Percentiles rank a stretch among this genome's conserved stretches.
These are phyloP conservation scores for Exophiala lecanii-corni DNA, from an alignment of 2,329 filamentous ascomycete species.

Conservation along the genomic window DNA sequence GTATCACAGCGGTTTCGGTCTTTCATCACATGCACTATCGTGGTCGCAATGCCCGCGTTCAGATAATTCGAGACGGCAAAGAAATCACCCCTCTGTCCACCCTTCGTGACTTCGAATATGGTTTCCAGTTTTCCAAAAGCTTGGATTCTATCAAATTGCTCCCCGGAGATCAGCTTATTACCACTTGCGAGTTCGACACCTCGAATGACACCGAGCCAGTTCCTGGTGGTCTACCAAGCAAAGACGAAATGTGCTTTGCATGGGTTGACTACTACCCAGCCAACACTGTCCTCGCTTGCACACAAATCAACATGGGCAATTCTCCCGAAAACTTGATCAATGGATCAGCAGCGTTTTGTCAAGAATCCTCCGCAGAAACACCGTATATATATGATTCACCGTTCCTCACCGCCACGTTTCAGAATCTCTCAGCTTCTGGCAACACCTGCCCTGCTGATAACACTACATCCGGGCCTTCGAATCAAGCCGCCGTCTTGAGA, in stretches of 20 bases:
- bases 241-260: constrained; percentile 8
- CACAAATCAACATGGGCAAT: constrained; percentile 1
- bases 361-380: constrained; percentile 2
- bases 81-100: constrained; percentile 8
- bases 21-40: constrained; percentile 10
- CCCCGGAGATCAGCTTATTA: constrained; percentile 6
- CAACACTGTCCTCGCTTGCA: constrained; percentile 33
- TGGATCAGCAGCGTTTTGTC: constrained; percentile 1
- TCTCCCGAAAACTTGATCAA: constrained; percentile 4
- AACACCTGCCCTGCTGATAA: constrained; percentile 2
- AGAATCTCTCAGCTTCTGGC: constrained; percentile 5
- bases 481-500: constrained; percentile 4
- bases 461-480: not conserved
- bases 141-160: constrained; percentile 7
- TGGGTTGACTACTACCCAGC: constrained; percentile 21
- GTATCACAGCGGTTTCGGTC: constrained; percentile 8
- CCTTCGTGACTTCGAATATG: constrained; percentile 7
- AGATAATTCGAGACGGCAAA: constrained; percentile 10
- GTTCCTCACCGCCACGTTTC: constrained; percentile 4
- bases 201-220: constrained; percentile 8
- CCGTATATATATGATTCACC: not conserved
- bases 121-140: constrained; percentile 7
- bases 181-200: constrained; percentile 9
- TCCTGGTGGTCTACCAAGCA: constrained; percentile 8
- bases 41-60: constrained; percentile 6